Base-by-base conservation (phyloP, 441 rosid species). In the Isatis lusitanica region DNA sequence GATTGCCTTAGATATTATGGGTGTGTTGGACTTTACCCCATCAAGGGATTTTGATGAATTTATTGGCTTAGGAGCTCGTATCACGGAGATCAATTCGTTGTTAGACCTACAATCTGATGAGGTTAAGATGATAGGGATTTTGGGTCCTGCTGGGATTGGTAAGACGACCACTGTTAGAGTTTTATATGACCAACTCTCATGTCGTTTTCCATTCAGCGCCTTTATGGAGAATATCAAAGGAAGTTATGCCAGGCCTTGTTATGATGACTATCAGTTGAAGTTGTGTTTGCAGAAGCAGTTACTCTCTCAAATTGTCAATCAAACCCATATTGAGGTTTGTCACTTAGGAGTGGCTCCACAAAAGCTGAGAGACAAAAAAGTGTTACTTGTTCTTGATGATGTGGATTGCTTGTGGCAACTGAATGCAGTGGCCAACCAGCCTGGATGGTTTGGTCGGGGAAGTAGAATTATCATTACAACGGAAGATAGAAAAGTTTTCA, bases 61-160 rank as follows among this genome's bases (percentile, higher is more conserved):
- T 26, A 13, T 52, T 26, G 57, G 57, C 9, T 0, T 52, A 24
- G 4, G 1, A 52, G 2, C 5, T 52, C 57, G 16, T 26, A 30
- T 52, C 57, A 52, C 0, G 4, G 4, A 26, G 57, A 52, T 52
- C n/a, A 52, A 52, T 1, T 24, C 16, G 4, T 11, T 52, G 33
- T 26, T 52, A 6, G 11, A 12, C 33, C 57, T 13, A 4, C n/a
- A 52, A 24, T 7, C 57, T 11, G n/a, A 26, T 11, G 57, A 52
- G 0, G 57, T 52, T 11, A 52, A 26, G 35, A 35, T 55, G 60
- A 30, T 55, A 7, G 60, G 39, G 60, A 53, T 53, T 7, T 26
- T n/a, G 58, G 58, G 58, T 52, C 58, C 58, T 52, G 36, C 58
- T 7, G 58, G 58, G 17, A 52, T 52, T 52, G 36, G 58, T 28